phyloP scores from a whole-genome alignment of 2,329 filamentous ascomycete species.

The Colletotrichum sp. region DNA sequence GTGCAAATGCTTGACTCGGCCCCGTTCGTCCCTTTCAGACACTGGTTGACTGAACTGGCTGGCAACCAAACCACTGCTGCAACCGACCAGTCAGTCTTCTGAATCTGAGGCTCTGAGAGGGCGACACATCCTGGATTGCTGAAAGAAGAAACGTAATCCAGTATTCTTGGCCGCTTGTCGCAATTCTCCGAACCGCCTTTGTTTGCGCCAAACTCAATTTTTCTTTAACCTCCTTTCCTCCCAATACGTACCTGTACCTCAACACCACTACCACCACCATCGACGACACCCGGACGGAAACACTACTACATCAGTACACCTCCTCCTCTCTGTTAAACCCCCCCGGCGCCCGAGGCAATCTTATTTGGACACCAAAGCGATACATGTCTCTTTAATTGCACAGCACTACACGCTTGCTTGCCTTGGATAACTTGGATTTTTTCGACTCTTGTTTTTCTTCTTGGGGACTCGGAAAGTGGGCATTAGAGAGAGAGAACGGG shows the following conservation, averaged over 20 bases:
- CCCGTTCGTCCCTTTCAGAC: background rate
- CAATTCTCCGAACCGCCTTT: background rate
- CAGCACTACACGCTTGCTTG: background rate
- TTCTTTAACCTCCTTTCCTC: background rate
- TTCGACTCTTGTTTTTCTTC: background rate
- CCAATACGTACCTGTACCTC: background rate
- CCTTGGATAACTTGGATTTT: background rate
- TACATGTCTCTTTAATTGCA: background rate
- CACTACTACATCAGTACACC: background rate
- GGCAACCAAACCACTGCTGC: background rate
- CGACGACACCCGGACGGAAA: background rate
- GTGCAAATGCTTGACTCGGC: background rate
- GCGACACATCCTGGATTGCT: background rate
- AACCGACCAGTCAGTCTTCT: background rate
- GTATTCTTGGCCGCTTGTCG: background rate
- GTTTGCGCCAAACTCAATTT: slow-evolving; percentile 5
- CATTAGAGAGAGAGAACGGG: background rate
- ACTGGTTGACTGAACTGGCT: background rate
- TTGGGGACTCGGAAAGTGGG: background rate
- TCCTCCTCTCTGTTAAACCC: background rate
- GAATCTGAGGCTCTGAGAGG: background rate
- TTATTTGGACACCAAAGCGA: background rate
- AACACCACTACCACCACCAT: background rate
- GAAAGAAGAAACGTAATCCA: background rate
- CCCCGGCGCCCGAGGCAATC: background rate